phyloP scores from a whole-genome alignment of 371 early-diverging fungal genomes.

The Mortierella polycephala region DNA sequence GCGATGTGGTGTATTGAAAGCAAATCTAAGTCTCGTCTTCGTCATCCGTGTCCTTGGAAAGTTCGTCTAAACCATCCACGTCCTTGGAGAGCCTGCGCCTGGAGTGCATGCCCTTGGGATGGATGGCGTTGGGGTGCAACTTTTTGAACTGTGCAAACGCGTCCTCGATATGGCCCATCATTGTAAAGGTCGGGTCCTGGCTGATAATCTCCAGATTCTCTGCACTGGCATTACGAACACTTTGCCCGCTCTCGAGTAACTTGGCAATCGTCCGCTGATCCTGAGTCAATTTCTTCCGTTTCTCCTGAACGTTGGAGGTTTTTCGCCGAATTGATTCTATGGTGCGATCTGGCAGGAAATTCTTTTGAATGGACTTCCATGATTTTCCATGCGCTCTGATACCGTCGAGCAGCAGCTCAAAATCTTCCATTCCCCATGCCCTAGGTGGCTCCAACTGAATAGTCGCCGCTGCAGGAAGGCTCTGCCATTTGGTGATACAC shows the following conservation, averaged over 20 bases:
- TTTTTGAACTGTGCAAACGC: not conserved
- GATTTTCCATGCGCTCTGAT: constrained; percentile 12
- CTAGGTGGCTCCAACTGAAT: constrained; percentile 6
- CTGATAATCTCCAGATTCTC: not conserved
- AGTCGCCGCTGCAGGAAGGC: constrained; percentile 3
- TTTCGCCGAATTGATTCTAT: constrained; percentile 49
- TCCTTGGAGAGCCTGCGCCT: not conserved
- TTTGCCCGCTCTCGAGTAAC: constrained; percentile 6
- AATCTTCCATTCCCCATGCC: constrained; percentile 26
- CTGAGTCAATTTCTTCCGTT: constrained; percentile 6
- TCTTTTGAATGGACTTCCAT: constrained; percentile 25
- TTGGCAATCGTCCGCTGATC: not conserved
- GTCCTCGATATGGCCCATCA: constrained; percentile 3
- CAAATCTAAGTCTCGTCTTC: too few relatives aligned
- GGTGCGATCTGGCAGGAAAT: constrained; percentile 21
- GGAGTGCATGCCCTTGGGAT: too few relatives aligned
- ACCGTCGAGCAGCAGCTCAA: constrained; percentile 13
- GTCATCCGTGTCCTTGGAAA: too few relatives aligned
- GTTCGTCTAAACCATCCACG: too few relatives aligned
- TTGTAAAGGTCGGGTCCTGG: not conserved
- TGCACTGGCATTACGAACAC: too few relatives aligned
- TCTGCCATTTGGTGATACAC: constrained; percentile 42
- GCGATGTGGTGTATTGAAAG: too few relatives aligned
- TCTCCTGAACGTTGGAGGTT: constrained; percentile 17
- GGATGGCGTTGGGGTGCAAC: not conserved